Evolutionary conservation across 1,139 yeast species (phyloP).

Genomic region (Suhomyces ambrosiae): DNA sequence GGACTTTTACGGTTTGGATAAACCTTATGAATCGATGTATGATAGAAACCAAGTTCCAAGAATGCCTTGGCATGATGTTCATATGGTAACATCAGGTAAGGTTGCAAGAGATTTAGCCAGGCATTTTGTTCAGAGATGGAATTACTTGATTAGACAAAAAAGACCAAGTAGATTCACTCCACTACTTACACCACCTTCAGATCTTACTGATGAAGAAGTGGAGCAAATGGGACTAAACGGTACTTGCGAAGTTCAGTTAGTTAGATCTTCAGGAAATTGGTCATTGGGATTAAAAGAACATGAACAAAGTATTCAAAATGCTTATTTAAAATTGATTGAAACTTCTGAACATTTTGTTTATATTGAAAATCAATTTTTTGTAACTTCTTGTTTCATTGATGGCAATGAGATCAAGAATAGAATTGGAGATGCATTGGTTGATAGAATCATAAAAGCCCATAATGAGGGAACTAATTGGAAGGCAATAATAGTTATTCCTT

Average conservation of each 20-base stretch:
- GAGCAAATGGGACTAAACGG: constrained; percentile 67
- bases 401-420: constrained; percentile 84
- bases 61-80: constrained; percentile 99
- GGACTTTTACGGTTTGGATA: constrained; percentile 79
- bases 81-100: constrained; percentile 95
- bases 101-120: constrained; percentile 90
- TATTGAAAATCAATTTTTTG: constrained; percentile 91
- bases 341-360: constrained; percentile 91
- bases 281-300: constrained; percentile 82
- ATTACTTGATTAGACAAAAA: constrained; percentile 86
- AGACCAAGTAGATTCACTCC: constrained; percentile 95
- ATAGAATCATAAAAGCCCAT: constrained; percentile 87
- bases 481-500: constrained; percentile 87
- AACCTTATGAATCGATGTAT: constrained; percentile 91
- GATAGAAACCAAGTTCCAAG: constrained; percentile 81
- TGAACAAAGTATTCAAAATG: constrained; percentile 90
- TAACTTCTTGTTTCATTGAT: constrained; percentile 85
- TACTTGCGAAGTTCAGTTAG: constrained; percentile 86
- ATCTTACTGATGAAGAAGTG: constrained; percentile 73
- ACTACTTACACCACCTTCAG: constrained; percentile 87
- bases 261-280: constrained; percentile 92
- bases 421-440: constrained; percentile 96
- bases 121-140: constrained; percentile 98
- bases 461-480: constrained; percentile 80
- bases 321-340: constrained; percentile 87